Evolutionary conservation across 306 rosid species (phyloP), one percentile per base, ranked within the genome.

Genomic region (Glycine tomentella): DNA sequence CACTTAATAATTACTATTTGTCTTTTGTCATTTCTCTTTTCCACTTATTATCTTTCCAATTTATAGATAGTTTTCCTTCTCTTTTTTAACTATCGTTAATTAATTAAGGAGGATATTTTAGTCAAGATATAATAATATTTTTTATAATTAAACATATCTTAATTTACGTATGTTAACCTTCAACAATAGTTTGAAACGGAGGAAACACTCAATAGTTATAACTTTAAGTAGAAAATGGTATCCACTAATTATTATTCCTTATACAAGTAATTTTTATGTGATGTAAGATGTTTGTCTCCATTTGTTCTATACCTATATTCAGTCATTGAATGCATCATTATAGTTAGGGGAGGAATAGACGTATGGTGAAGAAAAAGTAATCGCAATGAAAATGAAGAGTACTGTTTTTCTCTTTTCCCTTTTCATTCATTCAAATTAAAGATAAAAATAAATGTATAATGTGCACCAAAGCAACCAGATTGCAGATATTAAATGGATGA

Each of bases 401-500:
- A 50, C 2, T 13, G 33, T 53, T 31, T 16, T 55, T 69, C 11
- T 46, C n/a, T 34, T n/a, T 44, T 31, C 40, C 75, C 11, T 40
- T 45, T 59, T 38, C 0, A 53, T 20, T 11, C 8, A 45, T 20
- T 11, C 8, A 45, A 80, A 33, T 16, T 10, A 50, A 51, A 34
- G 71, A 63, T 57, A 40, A 80, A 40, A 80, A 72, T 38, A 36
- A 38, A 34, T 25, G 31, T 25, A 25, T 70, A 13, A 12, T 78
- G 55, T 36, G 64, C 5, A 14, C 49, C 3, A 38, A 51, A 25
- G 40, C 11, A 40, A 31, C 31, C 31, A 64, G 16, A 44, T 73
- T 25, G 81, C 7, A 57, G 55, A 57, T 75, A 59, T 70, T 67
- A 55, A 74, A 74, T 67, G 65, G 81, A 48, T 48, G 77, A 65